Evolutionary conservation across 139 green algal genomes (phyloP), one percentile per base, ranked within the genome.

Genomic region (Eudorina sp.): DNA sequence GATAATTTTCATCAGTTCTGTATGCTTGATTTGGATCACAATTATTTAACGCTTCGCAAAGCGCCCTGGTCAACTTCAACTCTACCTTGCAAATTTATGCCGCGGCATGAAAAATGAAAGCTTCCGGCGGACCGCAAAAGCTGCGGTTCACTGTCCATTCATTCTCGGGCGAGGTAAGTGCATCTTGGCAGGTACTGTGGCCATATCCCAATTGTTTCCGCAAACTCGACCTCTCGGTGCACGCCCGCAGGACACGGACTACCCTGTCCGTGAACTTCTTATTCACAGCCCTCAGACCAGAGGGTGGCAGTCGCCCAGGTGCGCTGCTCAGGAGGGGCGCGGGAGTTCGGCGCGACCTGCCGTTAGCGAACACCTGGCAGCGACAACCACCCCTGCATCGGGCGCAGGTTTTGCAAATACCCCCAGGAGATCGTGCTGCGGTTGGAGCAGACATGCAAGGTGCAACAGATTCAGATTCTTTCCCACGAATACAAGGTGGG

Each of bases 401-500:
- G 55, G 31, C 77, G 77, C 93, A 98, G 95, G 86, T 95, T 96
- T 70, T 97, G 91, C 88, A 94, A 93, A 53, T 99, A 95, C 55
- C 97, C 97, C 21, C 96, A 98, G 72, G 94, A 98, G 72, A 76
- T 99, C 19, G 68, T 95, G 16, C 58, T 99, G 46, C 62, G 84
- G 31, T 83, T 99, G 23, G 95, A 98, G 45, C 45, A 84, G 2
- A 89, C 94, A 0, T 90, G 88, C 11, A 94, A 94, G 25, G 83
- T 99, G 0, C 90, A 95, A n/a, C 96, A 98, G 88, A 96, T 99
- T 23, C 96, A 99, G 86, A 94, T 99, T 19, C 90, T 99, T 9
- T 97, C 94, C 3, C 97, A 99, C 73, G 97, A 99, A 84, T 98
- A 96, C 94, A 99, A 99, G 95, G 94, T 96, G 73, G 0, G 89